Conservation (phyloP, 2,329 filamentous ascomycete species). For the Beauveria australis region DNA sequence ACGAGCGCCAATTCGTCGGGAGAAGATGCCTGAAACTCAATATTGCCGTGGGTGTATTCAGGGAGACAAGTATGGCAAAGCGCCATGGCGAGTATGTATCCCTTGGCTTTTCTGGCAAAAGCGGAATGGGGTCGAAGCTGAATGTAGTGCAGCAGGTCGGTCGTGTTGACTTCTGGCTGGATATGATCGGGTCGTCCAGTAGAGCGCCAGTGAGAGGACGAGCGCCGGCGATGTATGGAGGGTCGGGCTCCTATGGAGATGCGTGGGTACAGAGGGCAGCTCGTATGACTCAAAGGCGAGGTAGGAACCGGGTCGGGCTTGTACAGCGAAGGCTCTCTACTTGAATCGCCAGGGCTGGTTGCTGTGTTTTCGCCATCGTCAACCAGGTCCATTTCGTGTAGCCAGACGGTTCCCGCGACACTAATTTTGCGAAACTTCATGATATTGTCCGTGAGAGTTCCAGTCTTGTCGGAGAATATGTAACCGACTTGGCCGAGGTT, state of each 20-base stretch:
- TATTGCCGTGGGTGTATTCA: slow-evolving; percentile 58
- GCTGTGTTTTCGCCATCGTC: slow-evolving; percentile 16
- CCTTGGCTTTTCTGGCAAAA: slow-evolving; percentile 70
- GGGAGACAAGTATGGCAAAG: slow-evolving; percentile 88
- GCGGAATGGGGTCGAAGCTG: slow-evolving; percentile 63
- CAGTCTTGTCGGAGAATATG: slow-evolving; percentile 91
- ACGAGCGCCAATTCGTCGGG: slow-evolving; percentile 86
- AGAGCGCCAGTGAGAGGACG: slow-evolving; percentile 43
- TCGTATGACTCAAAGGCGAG: slow-evolving; percentile 21
- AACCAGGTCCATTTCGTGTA: slow-evolving; percentile 66
- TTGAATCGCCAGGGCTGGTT: slow-evolving; percentile 16
- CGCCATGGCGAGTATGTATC: slow-evolving; percentile 77
- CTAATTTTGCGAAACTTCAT: slow-evolving; percentile 95
- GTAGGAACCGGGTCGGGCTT: slow-evolving; percentile 21
- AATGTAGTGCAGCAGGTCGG: slow-evolving; percentile 71
- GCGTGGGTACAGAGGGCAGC: slow-evolving; percentile 21
- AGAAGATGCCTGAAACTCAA: slow-evolving; percentile 82
- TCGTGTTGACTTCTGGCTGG: slow-evolving; percentile 55
- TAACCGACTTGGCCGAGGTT: slow-evolving; percentile 87
- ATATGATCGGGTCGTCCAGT: slow-evolving; percentile 38
- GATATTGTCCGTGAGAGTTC: slow-evolving; percentile 85
- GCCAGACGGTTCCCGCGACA: slow-evolving; percentile 80
- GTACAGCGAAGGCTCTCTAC: slow-evolving; percentile 20
- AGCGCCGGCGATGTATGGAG: slow-evolving; percentile 28
- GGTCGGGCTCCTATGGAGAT: slow-evolving; percentile 23